Percentiles rank a stretch among this genome's conserved stretches.
phyloP scores from a whole-genome alignment of 2,329 filamentous ascomycete species.

The Curvularia hawaiiensis region DNA sequence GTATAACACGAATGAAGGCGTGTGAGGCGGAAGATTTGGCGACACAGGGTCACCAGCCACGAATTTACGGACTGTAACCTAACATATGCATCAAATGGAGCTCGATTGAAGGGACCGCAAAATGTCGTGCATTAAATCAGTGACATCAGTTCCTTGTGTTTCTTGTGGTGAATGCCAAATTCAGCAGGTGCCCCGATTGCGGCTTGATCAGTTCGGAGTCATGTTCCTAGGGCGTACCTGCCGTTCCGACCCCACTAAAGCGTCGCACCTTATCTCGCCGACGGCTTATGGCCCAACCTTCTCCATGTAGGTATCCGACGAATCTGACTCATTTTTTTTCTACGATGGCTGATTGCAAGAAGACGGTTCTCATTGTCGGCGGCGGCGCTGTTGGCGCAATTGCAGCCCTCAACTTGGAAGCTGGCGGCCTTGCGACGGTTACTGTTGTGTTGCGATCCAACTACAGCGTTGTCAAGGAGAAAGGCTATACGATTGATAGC shows the following conservation, averaged over 20 bases:
- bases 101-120: slow-evolving; percentile 43
- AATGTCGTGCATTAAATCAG: slow-evolving; percentile 5
- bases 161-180: slow-evolving; percentile 2
- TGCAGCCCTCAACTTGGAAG: slow-evolving; percentile 60
- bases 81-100: slow-evolving; percentile 49
- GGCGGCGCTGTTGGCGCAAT: slow-evolving; percentile 63
- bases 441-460: slow-evolving; percentile 64
- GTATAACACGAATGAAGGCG: slow-evolving; percentile 32
- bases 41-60: slow-evolving; percentile 43
- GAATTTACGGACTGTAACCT: slow-evolving; percentile 47
- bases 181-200: slow-evolving; percentile 4
- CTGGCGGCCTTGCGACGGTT: slow-evolving; percentile 57
- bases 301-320: neutral
- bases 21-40: slow-evolving; percentile 36
- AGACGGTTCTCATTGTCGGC: slow-evolving; percentile 59
- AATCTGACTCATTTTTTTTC: neutral
- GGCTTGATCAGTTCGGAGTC: slow-evolving; percentile 9
- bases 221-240: slow-evolving; percentile 13
- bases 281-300: neutral
- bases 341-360: slow-evolving; percentile 34
- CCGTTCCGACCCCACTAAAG: slow-evolving; percentile 36
- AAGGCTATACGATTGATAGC: slow-evolving; percentile 62
- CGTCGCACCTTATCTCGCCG: slow-evolving; percentile 18
- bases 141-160: neutral
- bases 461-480: slow-evolving; percentile 53